A percentile compares a stretch with the other conserved stretches of the same genome.
Evolutionary conservation across 129 eudicot genomes (phyloP).

Genomic region (Escallonia rubra): DNA sequence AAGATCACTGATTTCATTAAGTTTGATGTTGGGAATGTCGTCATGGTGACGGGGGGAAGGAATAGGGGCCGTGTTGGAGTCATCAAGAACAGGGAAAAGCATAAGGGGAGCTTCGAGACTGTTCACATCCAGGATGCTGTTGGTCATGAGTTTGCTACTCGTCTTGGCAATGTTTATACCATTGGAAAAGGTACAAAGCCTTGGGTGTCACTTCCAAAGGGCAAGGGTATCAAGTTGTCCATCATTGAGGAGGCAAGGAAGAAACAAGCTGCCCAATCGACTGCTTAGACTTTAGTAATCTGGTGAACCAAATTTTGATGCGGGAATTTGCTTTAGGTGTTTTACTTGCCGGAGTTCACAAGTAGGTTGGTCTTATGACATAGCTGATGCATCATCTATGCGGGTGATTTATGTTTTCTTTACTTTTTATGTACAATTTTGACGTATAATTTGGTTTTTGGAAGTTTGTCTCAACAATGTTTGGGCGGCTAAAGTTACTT

Average conservation of each 20-base stretch:
- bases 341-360: neutral
- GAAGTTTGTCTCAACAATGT: neutral
- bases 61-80: slow-evolving; percentile 60
- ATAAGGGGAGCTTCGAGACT: slow-evolving; percentile 55
- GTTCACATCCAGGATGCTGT: slow-evolving; percentile 44
- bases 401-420: neutral
- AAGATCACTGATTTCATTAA: slow-evolving; percentile 59
- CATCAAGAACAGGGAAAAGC: slow-evolving; percentile 60
- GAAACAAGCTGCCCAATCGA: slow-evolving; percentile 35
- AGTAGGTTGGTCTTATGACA: neutral
- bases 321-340: neutral
- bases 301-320: neutral
- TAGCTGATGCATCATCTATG: neutral
- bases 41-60: slow-evolving; percentile 67
- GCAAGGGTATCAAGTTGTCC: slow-evolving; percentile 57
- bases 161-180: slow-evolving; percentile 50
- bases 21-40: slow-evolving; percentile 68
- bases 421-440: neutral
- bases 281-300: slow-evolving; percentile 8
- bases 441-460: neutral
- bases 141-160: slow-evolving; percentile 59
- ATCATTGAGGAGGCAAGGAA: slow-evolving; percentile 63
- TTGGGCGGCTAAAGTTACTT: too few relatives aligned
- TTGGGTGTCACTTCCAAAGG: slow-evolving; percentile 65
- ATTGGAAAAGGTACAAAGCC: slow-evolving; percentile 58